Evolutionary conservation across 768 basidiomycete species (phyloP), one percentile per base, ranked within the genome.

Genomic region (Pulveroboletus sp.): DNA sequence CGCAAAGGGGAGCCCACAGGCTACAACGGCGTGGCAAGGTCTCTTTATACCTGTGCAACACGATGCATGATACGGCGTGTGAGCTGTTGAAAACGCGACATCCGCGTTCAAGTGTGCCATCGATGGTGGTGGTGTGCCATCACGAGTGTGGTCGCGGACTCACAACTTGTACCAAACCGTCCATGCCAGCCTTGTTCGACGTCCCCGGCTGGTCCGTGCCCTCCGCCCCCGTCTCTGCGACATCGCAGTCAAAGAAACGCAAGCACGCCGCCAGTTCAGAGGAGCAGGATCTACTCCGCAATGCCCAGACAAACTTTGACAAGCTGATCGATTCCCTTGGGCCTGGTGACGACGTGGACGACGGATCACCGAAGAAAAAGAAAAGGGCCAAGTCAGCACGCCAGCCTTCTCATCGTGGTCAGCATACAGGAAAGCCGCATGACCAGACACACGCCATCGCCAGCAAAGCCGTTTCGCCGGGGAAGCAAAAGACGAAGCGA

Each of bases 191-290:
- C 49, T 69, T 80, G 54, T 87, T 88, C 65, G 71, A 84, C 36
- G 80, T 87, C 17, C 80, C 85, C 4, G 86, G 86, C 16, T 88
- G 86, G 86, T 74, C 78, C 25, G 67, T 87, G 13, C 66, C 74
- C 32, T 62, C 72, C 19, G 65, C 52, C 0, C 76, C 78, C 6
- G 63, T 79, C 38, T 49, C 68, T 25, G 67, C 71, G 36, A 58
- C 67, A 6, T 56, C 50, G 32, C 63, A 64, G 20, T 51, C 63
- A 4, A 77, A 75, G 45, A 67, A 70, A 16, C 82, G 76, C 60
- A 87, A 82, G 54, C 79, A 81, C 37, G 80, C 82, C 61, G 51
- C 43, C 24, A 32, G 60, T 17, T 60, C 62, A 20, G 73, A 77
- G 34, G 61, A 67, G 35, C 69, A 67, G 43, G 68, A 72, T 10